Conservation (phyloP, 371 early-diverging fungal genomes). For the Choanephora cucurbitarum region DNA sequence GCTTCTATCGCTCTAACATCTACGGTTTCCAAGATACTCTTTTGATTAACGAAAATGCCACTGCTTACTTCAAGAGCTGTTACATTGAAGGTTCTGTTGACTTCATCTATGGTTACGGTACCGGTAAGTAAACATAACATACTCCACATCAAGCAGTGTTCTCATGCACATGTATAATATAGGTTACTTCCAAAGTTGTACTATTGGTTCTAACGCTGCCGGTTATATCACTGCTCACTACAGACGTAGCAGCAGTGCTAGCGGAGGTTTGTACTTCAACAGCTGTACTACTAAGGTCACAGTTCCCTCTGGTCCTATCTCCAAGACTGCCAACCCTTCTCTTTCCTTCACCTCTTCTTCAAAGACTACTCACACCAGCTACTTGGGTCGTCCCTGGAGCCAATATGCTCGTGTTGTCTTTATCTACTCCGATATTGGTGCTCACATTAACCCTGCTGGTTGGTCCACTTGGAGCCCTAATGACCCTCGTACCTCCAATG, state of each 20-base stretch:
- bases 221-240: no score
- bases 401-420: slow-evolving; percentile 29
- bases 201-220: background rate
- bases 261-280: no score
- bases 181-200: slow-evolving; percentile 18
- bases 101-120: slow-evolving; percentile 35
- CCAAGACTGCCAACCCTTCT: no score
- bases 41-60: slow-evolving; percentile 20
- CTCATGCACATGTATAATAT: no score
- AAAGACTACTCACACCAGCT: background rate
- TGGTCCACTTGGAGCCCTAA: slow-evolving; percentile 21
- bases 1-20: slow-evolving; percentile 25
- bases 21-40: no score
- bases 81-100: slow-evolving; percentile 40
- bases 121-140: no score
- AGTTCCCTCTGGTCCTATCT: no score
- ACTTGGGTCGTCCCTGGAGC: slow-evolving; percentile 37
- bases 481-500: slow-evolving; percentile 14
- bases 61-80: slow-evolving; percentile 32
- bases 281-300: no score
- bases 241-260: no score
- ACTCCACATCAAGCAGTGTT: no score
- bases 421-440: slow-evolving; percentile 20
- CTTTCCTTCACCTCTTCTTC: no score
- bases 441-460: slow-evolving; percentile 23